Evolutionary conservation across 352 stramenopile species (phyloP), one percentile per base, ranked within the genome.

Genomic region (Globisporangium paddicum): DNA sequence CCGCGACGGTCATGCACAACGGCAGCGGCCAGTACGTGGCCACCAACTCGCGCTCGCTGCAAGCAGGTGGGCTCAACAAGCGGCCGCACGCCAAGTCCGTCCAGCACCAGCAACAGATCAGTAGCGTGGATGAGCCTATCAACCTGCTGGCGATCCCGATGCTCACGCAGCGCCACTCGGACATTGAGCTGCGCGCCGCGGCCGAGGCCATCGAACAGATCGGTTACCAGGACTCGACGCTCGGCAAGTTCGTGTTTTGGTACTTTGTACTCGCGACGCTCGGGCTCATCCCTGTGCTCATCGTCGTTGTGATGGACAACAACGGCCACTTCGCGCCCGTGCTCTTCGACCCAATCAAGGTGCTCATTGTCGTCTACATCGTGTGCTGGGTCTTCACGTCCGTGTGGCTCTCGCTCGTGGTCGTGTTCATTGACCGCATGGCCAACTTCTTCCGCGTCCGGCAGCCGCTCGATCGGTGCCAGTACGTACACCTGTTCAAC

Each of bases 401-500:
- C 16, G 19, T 63, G n/a, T 69, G 58, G 45, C 28, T 66, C 21
- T 34, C 44, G 54, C 14, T 67, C n/a, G n/a, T 63, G 23, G 57
- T 63, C n/a, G 47, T 49, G 13, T 68, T 46, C 25, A 55, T 45
- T 42, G 52, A 53, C 30, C 50, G 52, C 37, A 51, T 68, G 41
- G 23, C 7, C 57, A 68, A 66, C 48, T 66, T 60, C 42, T 68
- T 68, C 11, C 62, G 62, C 25, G 50, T 66, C 23, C 16, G 48
- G 18, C 32, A 46, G 52, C 62, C 62, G 14, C 55, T 68, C 14
- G 57, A 66, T 34, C 40, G 51, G 3, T 68, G 56, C 18, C 37
- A 66, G 47, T 65, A 48, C 26, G 62, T 68, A 13, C 62, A 62
- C 26, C 40, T 68, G 30, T 66, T 66, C 57, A 66, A 68, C 38